Conservation (phyloP, 208 protist species). For the Entamoeba dispar region DNA sequence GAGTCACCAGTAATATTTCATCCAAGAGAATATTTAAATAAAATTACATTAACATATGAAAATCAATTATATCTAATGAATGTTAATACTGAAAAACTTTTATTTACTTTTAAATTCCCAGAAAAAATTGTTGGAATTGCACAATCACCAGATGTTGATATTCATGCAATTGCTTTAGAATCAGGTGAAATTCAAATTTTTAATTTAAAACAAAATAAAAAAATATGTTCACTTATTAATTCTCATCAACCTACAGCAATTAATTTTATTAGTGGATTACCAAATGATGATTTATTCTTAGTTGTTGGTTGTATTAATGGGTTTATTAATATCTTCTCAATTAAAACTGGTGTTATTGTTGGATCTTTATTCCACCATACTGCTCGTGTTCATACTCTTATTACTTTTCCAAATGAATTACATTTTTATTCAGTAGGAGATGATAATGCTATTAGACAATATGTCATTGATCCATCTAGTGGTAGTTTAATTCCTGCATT, state of each 20-base stretch:
- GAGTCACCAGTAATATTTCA: neutral
- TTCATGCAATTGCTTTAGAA: neutral
- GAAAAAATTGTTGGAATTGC: neutral
- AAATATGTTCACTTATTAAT: neutral
- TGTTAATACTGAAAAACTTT: neutral
- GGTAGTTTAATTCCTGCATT: neutral
- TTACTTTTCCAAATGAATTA: neutral
- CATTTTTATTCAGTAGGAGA: neutral
- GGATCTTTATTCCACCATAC: neutral
- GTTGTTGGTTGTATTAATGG: neutral
- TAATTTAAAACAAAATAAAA: neutral
- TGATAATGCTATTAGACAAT: neutral
- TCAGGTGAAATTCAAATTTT: neutral
- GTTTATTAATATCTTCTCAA: neutral
- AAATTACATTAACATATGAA: neutral
- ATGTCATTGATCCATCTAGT: neutral
- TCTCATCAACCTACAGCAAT: neutral
- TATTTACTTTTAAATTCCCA: neutral
- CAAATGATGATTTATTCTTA: neutral
- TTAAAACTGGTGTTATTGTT: neutral
- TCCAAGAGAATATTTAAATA: neutral
- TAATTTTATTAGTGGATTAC: neutral
- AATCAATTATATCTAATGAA: neutral
- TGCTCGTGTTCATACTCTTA: neutral
- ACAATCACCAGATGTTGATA: neutral